Conservation (phyloP, 768 basidiomycete genomes). For the Macrolepiota albuminosa region DNA sequence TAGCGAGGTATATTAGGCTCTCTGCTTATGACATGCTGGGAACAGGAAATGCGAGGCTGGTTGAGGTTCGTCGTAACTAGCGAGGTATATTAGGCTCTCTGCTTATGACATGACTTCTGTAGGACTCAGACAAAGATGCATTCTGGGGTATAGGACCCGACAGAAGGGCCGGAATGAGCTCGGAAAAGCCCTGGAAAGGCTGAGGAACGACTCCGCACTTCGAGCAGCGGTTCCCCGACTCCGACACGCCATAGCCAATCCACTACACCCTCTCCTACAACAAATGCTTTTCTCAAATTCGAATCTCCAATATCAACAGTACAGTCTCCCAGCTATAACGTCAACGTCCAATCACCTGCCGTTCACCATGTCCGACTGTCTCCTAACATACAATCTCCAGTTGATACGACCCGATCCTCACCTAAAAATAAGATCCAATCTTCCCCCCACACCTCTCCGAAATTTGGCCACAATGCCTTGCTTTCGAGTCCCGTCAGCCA, state of each 20-base stretch:
- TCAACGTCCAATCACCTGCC: background rate
- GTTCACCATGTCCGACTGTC: background rate
- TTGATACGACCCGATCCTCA: background rate
- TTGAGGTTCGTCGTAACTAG: constrained; percentile 45
- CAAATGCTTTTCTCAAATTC: background rate
- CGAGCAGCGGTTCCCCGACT: background rate
- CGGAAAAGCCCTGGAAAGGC: constrained; percentile 62
- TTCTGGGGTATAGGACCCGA: constrained; percentile 78
- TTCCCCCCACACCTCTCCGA: background rate
- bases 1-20: background rate
- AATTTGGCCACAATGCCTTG: background rate
- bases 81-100: background rate
- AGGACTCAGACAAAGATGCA: constrained; percentile 74
- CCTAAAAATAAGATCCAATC: background rate
- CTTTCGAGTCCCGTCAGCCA: background rate
- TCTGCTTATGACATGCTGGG: constrained; percentile 28
- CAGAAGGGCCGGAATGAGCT: constrained; percentile 65
- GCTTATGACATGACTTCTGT: constrained; percentile 5
- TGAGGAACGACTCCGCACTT: constrained; percentile 48
- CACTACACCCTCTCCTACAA: background rate
- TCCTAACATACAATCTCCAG: background rate
- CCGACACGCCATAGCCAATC: background rate
- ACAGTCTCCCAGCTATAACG: background rate
- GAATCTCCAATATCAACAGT: constrained; percentile 28
- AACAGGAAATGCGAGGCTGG: constrained; percentile 61